phyloP scores from a whole-genome alignment of 495 filamentous ascomycete genomes.

The Neurospora sp. region DNA sequence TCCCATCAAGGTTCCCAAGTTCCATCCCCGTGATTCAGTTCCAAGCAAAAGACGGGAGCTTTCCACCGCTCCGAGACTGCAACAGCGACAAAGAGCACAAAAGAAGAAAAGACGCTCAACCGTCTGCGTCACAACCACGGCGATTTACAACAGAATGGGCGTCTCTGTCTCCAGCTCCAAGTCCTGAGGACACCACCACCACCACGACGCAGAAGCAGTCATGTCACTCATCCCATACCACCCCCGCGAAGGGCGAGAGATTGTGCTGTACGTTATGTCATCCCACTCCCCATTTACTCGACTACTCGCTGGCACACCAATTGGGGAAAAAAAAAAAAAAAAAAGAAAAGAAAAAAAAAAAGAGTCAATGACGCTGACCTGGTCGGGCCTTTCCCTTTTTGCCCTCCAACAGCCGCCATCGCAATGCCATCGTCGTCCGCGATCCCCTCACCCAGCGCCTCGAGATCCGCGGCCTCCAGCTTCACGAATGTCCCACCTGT shows the following conservation, averaged over 20 bases:
- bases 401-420: conserved; percentile 60
- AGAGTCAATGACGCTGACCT: neutral
- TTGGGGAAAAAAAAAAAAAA: too few species aligned
- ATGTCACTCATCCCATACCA: conserved; percentile 61
- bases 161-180: neutral
- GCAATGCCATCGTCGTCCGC: conserved; percentile 83
- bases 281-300: neutral
- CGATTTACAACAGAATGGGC: conserved; percentile 10
- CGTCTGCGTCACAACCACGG: neutral
- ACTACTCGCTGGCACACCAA: neutral
- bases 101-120: neutral
- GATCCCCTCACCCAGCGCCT: conserved; percentile 79
- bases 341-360: too few species aligned
- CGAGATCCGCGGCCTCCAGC: conserved; percentile 57
- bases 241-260: conserved; percentile 49
- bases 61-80: neutral
- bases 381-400: neutral
- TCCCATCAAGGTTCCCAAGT: neutral
- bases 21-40: neutral
- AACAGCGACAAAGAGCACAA: neutral
- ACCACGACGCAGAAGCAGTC: conserved; percentile 2
- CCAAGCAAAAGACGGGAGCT: neutral
- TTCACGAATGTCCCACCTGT: conserved; percentile 77
- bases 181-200: neutral
- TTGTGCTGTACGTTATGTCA: conserved; percentile 48